Conservation (phyloP, 257 asterid species). For the Fraxinus quadrangulata region DNA sequence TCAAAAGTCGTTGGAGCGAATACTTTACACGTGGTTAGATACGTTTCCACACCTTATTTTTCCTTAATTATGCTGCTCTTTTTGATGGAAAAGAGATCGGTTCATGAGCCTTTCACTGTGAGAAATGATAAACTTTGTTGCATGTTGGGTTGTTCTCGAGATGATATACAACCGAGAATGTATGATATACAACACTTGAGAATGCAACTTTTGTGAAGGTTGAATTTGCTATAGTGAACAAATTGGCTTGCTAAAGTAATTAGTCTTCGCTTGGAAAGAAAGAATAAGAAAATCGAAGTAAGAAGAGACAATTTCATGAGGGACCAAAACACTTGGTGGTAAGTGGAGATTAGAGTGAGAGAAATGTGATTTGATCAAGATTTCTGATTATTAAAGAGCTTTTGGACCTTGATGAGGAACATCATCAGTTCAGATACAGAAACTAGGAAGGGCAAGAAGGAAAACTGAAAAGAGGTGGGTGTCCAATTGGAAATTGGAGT, state of each 20-base stretch:
- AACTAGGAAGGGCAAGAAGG: no score
- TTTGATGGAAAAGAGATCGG: background rate
- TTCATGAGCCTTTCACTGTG: background rate
- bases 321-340: background rate
- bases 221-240: background rate
- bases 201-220: background rate
- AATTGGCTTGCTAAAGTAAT: background rate
- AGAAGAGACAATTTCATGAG: background rate
- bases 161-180: background rate
- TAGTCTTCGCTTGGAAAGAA: background rate
- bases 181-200: background rate
- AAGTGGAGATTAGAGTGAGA: background rate
- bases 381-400: background rate
- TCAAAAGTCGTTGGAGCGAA: slow-evolving; percentile 91
- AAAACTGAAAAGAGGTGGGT: background rate
- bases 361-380: background rate
- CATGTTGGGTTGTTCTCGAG: background rate
- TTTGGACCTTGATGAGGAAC: background rate
- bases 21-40: slow-evolving; percentile 83
- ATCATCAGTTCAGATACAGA: no score
- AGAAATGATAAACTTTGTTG: background rate
- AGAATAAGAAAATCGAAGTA: background rate
- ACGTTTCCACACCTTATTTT: slow-evolving; percentile 17
- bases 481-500: background rate
- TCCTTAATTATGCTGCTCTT: background rate